Percentiles rank a stretch among this genome's conserved stretches.
These are phyloP conservation scores for Colletotrichum tanaceti DNA, from an alignment of 2,329 filamentous ascomycete genomes.

Conservation along the genomic window DNA sequence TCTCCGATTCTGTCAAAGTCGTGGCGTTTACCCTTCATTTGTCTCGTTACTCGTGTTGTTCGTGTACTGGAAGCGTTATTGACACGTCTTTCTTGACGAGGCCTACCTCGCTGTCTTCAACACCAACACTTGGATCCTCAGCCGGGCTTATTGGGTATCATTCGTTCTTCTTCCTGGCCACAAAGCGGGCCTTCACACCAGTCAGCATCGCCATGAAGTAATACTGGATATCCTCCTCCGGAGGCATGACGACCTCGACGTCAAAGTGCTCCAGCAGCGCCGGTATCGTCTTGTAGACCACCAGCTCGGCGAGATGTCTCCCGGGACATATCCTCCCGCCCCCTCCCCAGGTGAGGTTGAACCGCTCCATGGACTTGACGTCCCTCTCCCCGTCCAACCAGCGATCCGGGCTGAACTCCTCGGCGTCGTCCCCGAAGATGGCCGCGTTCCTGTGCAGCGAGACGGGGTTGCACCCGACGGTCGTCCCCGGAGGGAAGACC, in stretches of 20 bases:
- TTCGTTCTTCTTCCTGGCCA: slow-evolving; percentile 29
- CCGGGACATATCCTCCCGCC: slow-evolving; percentile 64
- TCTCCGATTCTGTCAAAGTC: background rate
- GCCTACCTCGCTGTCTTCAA: no score
- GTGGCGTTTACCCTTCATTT: background rate
- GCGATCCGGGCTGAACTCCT: slow-evolving; percentile 58
- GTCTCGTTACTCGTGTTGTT: background rate
- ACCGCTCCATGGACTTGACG: slow-evolving; percentile 57
- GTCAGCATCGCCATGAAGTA: slow-evolving; percentile 67
- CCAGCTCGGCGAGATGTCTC: slow-evolving; percentile 61
- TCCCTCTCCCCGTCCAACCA: slow-evolving; percentile 55
- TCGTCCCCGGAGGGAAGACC: slow-evolving; percentile 57
- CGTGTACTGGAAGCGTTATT: no score
- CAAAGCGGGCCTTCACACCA: slow-evolving; percentile 57
- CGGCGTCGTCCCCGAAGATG: slow-evolving; percentile 61
- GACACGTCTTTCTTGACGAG: background rate
- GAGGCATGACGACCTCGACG: slow-evolving; percentile 54
- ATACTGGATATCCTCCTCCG: slow-evolving; percentile 53
- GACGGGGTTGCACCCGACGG: slow-evolving; percentile 63
- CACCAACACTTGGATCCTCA: background rate
- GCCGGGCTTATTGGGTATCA: background rate
- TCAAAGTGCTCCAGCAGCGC: slow-evolving; percentile 58
- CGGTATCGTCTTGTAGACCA: slow-evolving; percentile 58
- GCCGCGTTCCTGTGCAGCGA: slow-evolving; percentile 61
- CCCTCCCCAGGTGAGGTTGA: slow-evolving; percentile 64